These are phyloP conservation scores for Trichaptum fuscoviolaceum DNA, from an alignment of 768 basidiomycete species.

Conservation along the genomic window DNA sequence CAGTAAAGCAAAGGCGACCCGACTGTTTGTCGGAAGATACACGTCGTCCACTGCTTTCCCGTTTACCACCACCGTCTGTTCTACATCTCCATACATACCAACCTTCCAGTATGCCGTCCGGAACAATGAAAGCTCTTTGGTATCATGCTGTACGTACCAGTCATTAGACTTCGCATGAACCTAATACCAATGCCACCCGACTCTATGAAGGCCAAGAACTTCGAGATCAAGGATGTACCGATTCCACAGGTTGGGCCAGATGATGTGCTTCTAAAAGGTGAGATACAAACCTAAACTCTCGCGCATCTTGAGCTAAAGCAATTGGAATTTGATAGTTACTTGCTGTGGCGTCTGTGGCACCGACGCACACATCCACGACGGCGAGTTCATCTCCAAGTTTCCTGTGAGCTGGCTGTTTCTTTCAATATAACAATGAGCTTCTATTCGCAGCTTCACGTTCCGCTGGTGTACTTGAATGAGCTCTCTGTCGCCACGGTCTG, in stretches of 20 bases:
- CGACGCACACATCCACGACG: slow-evolving; percentile 61
- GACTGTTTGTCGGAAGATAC: neutral
- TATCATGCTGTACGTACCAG: slow-evolving; percentile 50
- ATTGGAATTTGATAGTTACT: neutral
- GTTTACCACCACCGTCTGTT: neutral
- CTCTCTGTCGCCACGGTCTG: neutral
- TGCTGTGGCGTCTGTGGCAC: slow-evolving; percentile 50
- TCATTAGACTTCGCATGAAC: neutral
- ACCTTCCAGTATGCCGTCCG: neutral
- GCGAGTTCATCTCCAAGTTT: slow-evolving; percentile 20
- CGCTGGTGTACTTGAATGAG: neutral
- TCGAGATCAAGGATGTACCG: slow-evolving; percentile 62
- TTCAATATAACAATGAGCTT: neutral
- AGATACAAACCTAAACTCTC: slow-evolving; percentile 8
- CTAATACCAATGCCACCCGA: slow-evolving; percentile 10
- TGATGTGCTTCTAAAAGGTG: slow-evolving; percentile 74
- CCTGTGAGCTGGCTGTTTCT: neutral
- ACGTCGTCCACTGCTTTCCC: neutral
- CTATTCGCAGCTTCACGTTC: neutral
- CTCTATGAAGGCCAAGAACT: slow-evolving; percentile 50
- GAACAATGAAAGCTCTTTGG: slow-evolving; percentile 69
- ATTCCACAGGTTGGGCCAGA: slow-evolving; percentile 61
- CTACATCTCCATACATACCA: neutral
- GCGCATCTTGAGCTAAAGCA: slow-evolving; percentile 24
- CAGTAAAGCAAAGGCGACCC: neutral